Base-by-base conservation (phyloP, 2,329 filamentous ascomycete species). In the Colletotrichum gigasporum region DNA sequence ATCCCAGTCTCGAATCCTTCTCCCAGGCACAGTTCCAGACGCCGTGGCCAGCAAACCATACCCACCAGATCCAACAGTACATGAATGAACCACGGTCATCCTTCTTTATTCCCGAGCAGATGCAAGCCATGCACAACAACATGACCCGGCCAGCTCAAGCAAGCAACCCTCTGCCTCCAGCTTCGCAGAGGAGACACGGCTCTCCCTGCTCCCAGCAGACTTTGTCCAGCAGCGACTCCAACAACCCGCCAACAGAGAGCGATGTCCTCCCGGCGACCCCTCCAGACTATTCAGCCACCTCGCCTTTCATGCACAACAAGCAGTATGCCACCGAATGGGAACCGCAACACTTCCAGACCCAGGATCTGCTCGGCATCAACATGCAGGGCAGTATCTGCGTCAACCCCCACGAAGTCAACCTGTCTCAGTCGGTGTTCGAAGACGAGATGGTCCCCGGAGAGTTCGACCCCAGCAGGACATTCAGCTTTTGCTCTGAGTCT, bases 201-300 rank as follows among this genome's bases (percentile, higher is more conserved):
- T 80, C 79, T 7, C 78, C 80, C 7, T 75, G 76, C 11, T 80
- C 76, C 16, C 77, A 78, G 11, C 73, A 76, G 26, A 72, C 73
- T 14, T 74, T 77, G 4, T 78, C 78, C 20, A 76, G 76, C 58
- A 76, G 77, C 60, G 77, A 74, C 53, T 72, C 71, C 24, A 71
- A 74, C 20, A 82, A 79, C 35, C 79, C 79, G 14, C 73, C 72
- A 3, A 70, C 76, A 4, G 79, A 81, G n/a, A 76, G 74, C 57
- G 80, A 83, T 52, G 72, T 73, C 22, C 75, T 72, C 52, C 79
- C 79, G 9, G 70, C 72, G 26, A 80, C 80, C 2, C 78, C 79
- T 2, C 71, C 74, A 11, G 79, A 80, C 42, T 69, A 72, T 28
- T 69, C 73, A 24, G 47, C 72, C 16, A 69, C 75, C 45, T 72